phyloP scores from a whole-genome alignment of 768 basidiomycete species.

The Brasilioporus rufonigricans region DNA sequence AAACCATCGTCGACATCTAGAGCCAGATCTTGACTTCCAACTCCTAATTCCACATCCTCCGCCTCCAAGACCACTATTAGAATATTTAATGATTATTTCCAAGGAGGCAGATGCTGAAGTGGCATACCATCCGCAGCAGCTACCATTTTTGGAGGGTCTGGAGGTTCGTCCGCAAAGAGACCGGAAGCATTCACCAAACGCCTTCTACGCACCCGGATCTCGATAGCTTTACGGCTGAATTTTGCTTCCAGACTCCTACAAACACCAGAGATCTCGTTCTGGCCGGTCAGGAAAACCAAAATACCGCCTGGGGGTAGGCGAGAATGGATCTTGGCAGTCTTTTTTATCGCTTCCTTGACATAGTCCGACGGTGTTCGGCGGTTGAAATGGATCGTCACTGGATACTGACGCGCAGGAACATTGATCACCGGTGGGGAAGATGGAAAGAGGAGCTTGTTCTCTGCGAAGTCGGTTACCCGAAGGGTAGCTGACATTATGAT shows the following conservation, averaged over 20 bases:
- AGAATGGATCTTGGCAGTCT: conserved; percentile 88
- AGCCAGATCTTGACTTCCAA: conserved; percentile 47
- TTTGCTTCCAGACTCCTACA: conserved; percentile 77
- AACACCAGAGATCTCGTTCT: conserved; percentile 88
- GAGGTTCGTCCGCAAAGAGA: conserved; percentile 27
- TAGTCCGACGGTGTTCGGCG: conserved; percentile 86
- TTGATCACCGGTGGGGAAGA: conserved; percentile 88
- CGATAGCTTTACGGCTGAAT: conserved; percentile 67
- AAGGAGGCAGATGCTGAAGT: neutral
- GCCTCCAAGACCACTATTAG: conserved; percentile 67
- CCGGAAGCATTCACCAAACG: conserved; percentile 24
- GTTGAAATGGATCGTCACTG: conserved; percentile 93
- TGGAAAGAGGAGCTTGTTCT: conserved; percentile 78
- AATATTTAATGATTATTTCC: neutral
- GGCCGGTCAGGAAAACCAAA: conserved; percentile 91
- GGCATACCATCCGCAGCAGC: conserved; percentile 20
- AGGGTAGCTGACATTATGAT: conserved; percentile 99
- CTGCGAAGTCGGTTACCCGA: conserved; percentile 87
- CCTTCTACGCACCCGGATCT: conserved; percentile 44
- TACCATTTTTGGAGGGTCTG: conserved; percentile 13
- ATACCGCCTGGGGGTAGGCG: conserved; percentile 92
- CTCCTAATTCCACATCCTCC: conserved; percentile 77
- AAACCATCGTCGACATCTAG: conserved; percentile 65
- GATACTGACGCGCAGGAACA: conserved; percentile 88
- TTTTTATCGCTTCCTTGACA: conserved; percentile 85